phyloP scores from a whole-genome alignment of 371 early-diverging fungal genomes.

The Actinomucor elegans region DNA sequence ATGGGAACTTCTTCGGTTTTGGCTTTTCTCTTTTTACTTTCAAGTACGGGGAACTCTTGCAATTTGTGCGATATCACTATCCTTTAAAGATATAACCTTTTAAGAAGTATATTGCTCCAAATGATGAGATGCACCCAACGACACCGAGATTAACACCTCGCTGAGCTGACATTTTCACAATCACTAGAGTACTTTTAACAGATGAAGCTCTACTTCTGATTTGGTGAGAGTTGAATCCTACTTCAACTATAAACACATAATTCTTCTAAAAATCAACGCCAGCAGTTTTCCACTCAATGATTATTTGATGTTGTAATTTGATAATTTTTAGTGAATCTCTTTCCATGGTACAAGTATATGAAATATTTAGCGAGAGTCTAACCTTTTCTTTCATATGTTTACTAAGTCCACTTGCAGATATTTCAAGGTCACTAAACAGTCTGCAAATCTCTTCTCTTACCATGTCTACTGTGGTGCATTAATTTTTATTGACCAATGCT shows the following conservation, averaged over 20 bases:
- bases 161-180: slow-evolving; percentile 1
- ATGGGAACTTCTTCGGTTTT: not conserved
- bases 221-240: slow-evolving; percentile 3
- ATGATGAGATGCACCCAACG: slow-evolving; percentile 9
- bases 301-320: not conserved
- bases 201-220: slow-evolving; percentile 13
- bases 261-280: not conserved
- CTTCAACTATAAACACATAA: slow-evolving; percentile 10
- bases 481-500: not conserved
- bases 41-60: no score
- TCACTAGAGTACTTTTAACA: not conserved
- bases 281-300: slow-evolving; percentile 10
- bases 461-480: slow-evolving; percentile 1
- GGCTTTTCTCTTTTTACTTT: not conserved
- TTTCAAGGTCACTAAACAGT: slow-evolving; percentile 2
- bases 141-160: slow-evolving; percentile 5
- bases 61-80: slow-evolving; percentile 3
- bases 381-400: slow-evolving; percentile 9
- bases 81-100: slow-evolving; percentile 4
- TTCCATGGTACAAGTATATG: not conserved
- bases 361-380: slow-evolving; percentile 1
- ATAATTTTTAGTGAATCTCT: not conserved
- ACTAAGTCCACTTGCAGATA: slow-evolving; percentile 1
- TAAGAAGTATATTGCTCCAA: slow-evolving; percentile 5
- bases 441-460: slow-evolving; percentile 6